Percentiles rank a stretch among this genome's conserved stretches.
phyloP scores from a whole-genome alignment of 805 yeast genomes.

The Naumovozyma dairenensis region DNA sequence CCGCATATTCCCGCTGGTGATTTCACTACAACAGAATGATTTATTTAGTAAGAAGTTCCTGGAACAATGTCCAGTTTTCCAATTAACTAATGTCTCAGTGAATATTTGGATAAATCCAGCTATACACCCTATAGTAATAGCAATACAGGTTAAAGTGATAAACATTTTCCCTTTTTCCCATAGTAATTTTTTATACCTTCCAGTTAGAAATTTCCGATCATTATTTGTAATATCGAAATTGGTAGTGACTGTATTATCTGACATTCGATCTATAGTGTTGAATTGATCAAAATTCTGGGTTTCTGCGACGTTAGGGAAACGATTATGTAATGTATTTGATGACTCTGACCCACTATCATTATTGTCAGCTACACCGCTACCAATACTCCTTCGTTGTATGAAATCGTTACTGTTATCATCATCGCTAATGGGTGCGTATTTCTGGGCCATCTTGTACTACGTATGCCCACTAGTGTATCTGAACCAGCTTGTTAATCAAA shows the following conservation, averaged over 20 bases:
- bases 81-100: constrained; percentile 77
- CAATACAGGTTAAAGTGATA: constrained; percentile 67
- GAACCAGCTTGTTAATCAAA: too few species aligned
- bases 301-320: too few species aligned
- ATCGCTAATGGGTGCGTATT: too few species aligned
- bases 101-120: constrained; percentile 76
- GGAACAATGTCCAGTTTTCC: constrained; percentile 72
- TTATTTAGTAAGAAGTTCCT: constrained; percentile 59
- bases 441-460: too few species aligned
- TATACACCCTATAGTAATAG: constrained; percentile 65
- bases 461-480: too few species aligned
- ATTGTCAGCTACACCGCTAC: too few species aligned
- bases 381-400: too few species aligned
- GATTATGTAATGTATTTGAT: too few species aligned
- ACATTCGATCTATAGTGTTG: constrained; percentile 59
- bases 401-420: too few species aligned
- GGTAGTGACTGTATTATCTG: constrained; percentile 41
- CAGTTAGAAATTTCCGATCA: constrained; percentile 6
- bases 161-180: constrained; percentile 37
- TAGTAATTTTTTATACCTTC: constrained; percentile 9
- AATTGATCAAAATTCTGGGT: constrained; percentile 44
- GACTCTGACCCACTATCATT: too few species aligned
- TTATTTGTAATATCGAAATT: constrained; percentile 1
- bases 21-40: constrained; percentile 74
- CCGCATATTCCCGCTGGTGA: constrained; percentile 10